phyloP scores from a whole-genome alignment of 805 yeast species.

The Kodamaea nitidulidarum region DNA sequence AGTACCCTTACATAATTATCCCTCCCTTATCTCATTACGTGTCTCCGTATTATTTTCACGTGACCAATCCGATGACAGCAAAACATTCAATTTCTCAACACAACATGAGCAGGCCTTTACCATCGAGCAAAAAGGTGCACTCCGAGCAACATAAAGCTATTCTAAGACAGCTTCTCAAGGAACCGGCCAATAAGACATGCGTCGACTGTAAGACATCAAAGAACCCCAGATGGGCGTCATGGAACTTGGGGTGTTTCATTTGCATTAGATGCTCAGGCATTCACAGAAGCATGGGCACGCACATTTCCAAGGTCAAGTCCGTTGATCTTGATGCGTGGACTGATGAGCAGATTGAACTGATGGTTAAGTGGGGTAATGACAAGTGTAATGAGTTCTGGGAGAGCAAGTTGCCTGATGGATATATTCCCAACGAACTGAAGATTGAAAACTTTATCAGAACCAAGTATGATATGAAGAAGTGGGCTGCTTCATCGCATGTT shows the following conservation, averaged over 20 bases:
- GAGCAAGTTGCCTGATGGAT: constrained; percentile 60
- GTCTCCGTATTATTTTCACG: too few relatives aligned
- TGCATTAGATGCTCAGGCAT: constrained; percentile 96
- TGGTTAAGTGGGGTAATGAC: constrained; percentile 84
- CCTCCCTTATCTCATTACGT: too few relatives aligned
- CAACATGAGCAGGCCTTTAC: constrained; percentile 26
- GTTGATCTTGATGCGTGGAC: constrained; percentile 97
- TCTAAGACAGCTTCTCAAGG: constrained; percentile 69
- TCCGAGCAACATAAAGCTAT: constrained; percentile 63
- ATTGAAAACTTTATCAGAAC: constrained; percentile 87
- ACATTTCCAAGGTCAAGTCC: constrained; percentile 86
- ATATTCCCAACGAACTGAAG: constrained; percentile 78
- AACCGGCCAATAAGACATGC: constrained; percentile 72
- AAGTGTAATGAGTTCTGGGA: constrained; percentile 86
- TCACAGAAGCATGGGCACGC: constrained; percentile 94
- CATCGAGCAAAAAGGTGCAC: constrained; percentile 43
- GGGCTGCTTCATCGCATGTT: constrained; percentile 58
- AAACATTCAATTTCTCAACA: too few relatives aligned
- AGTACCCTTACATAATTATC: too few relatives aligned
- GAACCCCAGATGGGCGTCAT: constrained; percentile 97
- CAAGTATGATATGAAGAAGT: constrained; percentile 85
- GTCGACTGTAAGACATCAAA: constrained; percentile 88
- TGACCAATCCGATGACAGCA: too few relatives aligned
- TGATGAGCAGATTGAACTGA: constrained; percentile 78
- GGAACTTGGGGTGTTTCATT: constrained; percentile 90